Conservation (phyloP, 441 rosid species). For the Gossypium gossypioides region DNA sequence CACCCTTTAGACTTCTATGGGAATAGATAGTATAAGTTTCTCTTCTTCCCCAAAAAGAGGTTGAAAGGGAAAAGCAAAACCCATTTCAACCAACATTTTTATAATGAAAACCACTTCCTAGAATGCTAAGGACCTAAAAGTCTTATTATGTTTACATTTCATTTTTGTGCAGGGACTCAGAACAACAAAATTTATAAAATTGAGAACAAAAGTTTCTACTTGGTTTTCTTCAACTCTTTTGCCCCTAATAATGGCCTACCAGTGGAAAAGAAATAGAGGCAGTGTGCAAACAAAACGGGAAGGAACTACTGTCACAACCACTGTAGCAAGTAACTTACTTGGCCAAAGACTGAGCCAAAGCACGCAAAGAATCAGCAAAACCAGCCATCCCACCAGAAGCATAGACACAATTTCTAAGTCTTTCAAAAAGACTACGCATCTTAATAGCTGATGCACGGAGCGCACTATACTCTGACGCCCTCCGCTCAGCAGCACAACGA, state of each 20-base stretch:
- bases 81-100: not conserved
- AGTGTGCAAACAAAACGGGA: not conserved
- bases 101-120: not conserved
- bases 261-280: not conserved
- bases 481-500: conserved; percentile 86
- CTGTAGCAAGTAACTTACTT: conserved; percentile 48
- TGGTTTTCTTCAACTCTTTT: not conserved
- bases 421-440: conserved; percentile 75
- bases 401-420: conserved; percentile 57
- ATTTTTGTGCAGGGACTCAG: not conserved
- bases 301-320: not conserved
- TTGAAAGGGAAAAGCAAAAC: not conserved
- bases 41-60: not conserved
- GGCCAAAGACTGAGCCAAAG: conserved; percentile 77
- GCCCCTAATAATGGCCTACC: not conserved
- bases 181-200: not conserved
- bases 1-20: not conserved
- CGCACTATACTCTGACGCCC: conserved; percentile 74
- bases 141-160: not conserved
- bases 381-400: conserved; percentile 53
- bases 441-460: conserved; percentile 86
- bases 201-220: not conserved
- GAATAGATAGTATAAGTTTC: not conserved
- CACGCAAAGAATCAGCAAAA: conserved; percentile 65
- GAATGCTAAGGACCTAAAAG: not conserved